Percentiles rank a stretch among this genome's conserved stretches.
These are phyloP conservation scores for Amphicarpaea edgeworthii DNA, from an alignment of 306 rosid genomes.

Conservation along the genomic window DNA sequence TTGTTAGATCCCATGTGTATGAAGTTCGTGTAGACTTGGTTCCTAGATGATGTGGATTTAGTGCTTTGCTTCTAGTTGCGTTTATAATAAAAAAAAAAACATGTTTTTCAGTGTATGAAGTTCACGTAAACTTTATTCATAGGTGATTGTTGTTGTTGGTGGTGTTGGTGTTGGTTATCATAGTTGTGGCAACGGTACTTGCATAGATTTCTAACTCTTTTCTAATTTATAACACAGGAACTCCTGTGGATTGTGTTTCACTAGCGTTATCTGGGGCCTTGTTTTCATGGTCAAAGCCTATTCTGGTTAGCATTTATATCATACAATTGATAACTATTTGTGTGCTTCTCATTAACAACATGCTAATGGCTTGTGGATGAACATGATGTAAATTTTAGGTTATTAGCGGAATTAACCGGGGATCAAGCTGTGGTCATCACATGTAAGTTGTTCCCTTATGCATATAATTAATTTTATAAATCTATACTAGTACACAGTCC, in stretches of 20 bases:
- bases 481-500: background rate
- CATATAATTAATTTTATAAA: background rate
- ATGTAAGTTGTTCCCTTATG: constrained; percentile 4
- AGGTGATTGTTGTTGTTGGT: background rate
- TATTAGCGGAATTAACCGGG: constrained; percentile 11
- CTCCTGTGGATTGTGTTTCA: constrained; percentile 65
- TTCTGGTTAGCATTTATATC: background rate
- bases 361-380: background rate
- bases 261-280: constrained; percentile 9
- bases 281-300: constrained; percentile 16
- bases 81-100: background rate
- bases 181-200: background rate
- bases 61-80: constrained; percentile 1
- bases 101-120: background rate
- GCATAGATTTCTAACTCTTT: constrained; percentile 28
- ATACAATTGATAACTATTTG: background rate
- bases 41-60: constrained; percentile 10
- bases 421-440: constrained; percentile 10
- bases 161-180: too few relatives aligned
- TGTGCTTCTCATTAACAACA: background rate
- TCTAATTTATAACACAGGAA: constrained; percentile 56
- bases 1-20: constrained; percentile 13
- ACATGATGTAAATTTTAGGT: background rate
- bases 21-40: background rate
- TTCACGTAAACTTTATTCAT: background rate